Conservation (phyloP, 78 protist genomes). For the Dictyostelium brefeldianum region DNA sequence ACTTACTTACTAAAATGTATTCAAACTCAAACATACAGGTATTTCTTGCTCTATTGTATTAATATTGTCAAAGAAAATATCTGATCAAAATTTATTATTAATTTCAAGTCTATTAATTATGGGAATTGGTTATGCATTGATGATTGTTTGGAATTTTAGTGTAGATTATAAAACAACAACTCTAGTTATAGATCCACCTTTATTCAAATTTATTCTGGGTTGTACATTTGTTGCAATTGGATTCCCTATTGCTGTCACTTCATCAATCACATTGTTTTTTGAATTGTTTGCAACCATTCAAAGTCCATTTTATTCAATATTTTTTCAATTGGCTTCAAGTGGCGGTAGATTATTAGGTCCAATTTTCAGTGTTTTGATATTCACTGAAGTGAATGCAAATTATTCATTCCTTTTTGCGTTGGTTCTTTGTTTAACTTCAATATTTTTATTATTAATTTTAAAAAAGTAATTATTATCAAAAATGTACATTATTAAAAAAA, state of each 20-base stretch:
- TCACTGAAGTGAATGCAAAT: slow-evolving; percentile 9
- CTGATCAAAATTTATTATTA: slow-evolving; percentile 7
- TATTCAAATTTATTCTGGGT: slow-evolving; percentile 47
- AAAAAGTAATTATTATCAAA: not conserved
- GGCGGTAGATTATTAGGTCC: slow-evolving; percentile 65
- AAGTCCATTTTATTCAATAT: not conserved
- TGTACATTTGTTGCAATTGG: slow-evolving; percentile 39
- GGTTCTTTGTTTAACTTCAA: not conserved
- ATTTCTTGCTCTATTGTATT: slow-evolving; percentile 25
- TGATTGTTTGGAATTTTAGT: slow-evolving; percentile 33
- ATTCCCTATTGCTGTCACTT: slow-evolving; percentile 31
- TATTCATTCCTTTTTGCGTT: slow-evolving; percentile 36
- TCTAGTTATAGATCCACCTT: not conserved
- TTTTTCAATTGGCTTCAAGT: slow-evolving; percentile 29
- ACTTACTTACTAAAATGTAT: too few relatives aligned
- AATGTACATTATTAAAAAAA: not conserved
- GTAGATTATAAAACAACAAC: not conserved
- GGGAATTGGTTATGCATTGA: slow-evolving; percentile 31
- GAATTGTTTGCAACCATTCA: slow-evolving; percentile 16
- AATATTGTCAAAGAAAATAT: not conserved
- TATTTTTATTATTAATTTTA: slow-evolving; percentile 19
- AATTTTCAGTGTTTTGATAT: slow-evolving; percentile 19
- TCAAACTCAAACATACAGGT: too few relatives aligned
- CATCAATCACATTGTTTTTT: slow-evolving; percentile 27
- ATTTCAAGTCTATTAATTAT: not conserved